Evolutionary conservation across 2,329 filamentous ascomycete species (phyloP).

Genomic region (Xylogone sp.): DNA sequence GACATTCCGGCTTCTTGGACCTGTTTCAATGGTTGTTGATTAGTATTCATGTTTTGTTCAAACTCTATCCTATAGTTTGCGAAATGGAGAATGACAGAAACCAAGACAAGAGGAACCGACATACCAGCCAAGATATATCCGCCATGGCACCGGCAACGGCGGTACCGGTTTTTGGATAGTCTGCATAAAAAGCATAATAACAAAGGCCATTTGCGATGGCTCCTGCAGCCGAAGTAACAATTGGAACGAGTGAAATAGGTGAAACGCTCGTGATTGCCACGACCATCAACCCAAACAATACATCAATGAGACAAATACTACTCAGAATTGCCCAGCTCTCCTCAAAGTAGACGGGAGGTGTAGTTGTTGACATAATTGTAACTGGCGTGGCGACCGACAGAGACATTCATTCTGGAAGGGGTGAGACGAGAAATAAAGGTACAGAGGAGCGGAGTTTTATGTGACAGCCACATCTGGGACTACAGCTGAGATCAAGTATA

Average conservation of each 20-base stretch:
- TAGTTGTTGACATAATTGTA: too few species aligned
- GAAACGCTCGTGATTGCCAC: constrained; percentile 37
- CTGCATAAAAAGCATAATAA: constrained; percentile 38
- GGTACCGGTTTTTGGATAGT: constrained; percentile 18
- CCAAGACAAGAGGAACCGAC: neutral
- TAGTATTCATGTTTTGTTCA: too few species aligned
- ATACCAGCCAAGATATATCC: constrained; percentile 38
- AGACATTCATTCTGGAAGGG: too few species aligned
- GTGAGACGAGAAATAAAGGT: too few species aligned
- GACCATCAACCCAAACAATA: constrained; percentile 35
- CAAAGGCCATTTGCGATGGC: constrained; percentile 40
- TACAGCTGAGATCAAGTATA: too few species aligned
- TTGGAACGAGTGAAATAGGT: constrained; percentile 35
- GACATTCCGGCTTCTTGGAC: constrained; percentile 41
- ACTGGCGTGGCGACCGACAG: too few species aligned
- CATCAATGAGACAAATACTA: constrained; percentile 37
- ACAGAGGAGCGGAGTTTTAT: too few species aligned
- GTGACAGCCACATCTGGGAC: too few species aligned
- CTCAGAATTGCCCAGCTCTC: constrained; percentile 42
- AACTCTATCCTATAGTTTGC: too few species aligned
- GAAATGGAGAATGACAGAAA: too few species aligned
- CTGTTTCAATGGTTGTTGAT: constrained; percentile 17
- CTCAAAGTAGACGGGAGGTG: constrained; percentile 35
- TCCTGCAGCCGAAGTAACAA: constrained; percentile 33
- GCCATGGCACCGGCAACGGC: constrained; percentile 35